These are phyloP conservation scores for Eragrostis tef DNA, from an alignment of 202 grass and related monocot species.

Conservation along the genomic window DNA sequence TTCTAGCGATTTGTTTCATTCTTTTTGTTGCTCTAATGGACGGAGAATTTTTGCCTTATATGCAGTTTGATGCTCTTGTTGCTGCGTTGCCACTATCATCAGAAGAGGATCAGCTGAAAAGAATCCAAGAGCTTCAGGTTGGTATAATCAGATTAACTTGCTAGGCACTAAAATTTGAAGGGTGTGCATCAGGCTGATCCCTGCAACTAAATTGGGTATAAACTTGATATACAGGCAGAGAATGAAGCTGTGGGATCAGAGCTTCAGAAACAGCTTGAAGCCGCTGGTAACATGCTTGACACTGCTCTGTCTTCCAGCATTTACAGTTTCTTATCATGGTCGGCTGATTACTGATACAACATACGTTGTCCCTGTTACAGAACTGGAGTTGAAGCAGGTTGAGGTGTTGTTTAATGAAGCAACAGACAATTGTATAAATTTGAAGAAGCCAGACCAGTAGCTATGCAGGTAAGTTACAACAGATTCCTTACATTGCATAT, in stretches of 20 bases:
- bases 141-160: not conserved
- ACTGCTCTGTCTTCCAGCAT: not conserved
- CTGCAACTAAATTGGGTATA: not conserved
- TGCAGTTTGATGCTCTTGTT: conserved; percentile 91
- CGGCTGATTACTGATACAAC: not conserved
- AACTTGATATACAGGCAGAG: conserved; percentile 65
- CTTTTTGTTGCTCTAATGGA: conserved; percentile 6
- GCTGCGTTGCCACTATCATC: conserved; percentile 69
- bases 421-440: conserved; percentile 88
- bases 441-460: conserved; percentile 79
- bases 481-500: not conserved
- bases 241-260: conserved; percentile 82
- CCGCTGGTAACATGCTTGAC: conserved; percentile 59
- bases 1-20: not conserved
- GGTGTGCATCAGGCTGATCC: not conserved
- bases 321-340: conserved; percentile 8
- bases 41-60: not conserved
- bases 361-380: conserved; percentile 50
- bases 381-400: conserved; percentile 73
- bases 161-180: not conserved
- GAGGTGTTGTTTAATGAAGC: conserved; percentile 85
- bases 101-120: conserved; percentile 83
- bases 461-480: conserved; percentile 45
- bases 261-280: conserved; percentile 87
- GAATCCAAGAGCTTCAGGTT: conserved; percentile 85